Percentiles rank a stretch among this genome's conserved stretches.
phyloP scores from a whole-genome alignment of 2,329 filamentous ascomycete species.

The Colletotrichum sp. region DNA sequence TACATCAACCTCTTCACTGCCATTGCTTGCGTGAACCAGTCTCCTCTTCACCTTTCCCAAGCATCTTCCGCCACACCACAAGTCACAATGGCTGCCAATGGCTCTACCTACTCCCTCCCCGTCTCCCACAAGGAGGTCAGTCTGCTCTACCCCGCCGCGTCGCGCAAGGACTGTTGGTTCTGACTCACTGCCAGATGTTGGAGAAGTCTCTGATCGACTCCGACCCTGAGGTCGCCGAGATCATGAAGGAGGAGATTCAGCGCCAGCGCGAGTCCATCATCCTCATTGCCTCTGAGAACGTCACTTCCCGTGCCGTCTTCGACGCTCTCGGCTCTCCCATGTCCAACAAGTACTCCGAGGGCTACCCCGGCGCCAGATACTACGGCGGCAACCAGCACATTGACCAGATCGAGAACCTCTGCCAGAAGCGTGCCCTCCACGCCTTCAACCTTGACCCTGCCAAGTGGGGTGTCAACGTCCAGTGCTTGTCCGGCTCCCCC shows the following conservation, averaged over 20 bases:
- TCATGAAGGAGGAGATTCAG: constrained; percentile 97
- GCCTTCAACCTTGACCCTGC: constrained; percentile 85
- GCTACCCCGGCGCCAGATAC: constrained; percentile 97
- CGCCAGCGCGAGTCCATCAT: constrained; percentile 98
- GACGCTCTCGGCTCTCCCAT: constrained; percentile 94
- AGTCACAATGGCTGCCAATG: constrained; percentile 44
- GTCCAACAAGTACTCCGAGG: constrained; percentile 99
- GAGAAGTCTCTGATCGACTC: constrained; percentile 91
- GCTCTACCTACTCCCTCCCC: constrained; percentile 57
- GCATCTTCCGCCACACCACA: constrained; percentile 2
- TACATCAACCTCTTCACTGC: constrained; percentile 13
- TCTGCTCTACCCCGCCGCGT: constrained; percentile 20
- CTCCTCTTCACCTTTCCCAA: background rate
- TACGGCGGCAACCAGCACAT: constrained; percentile 99
- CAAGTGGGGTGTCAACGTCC: constrained; percentile 99
- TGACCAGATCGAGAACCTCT: constrained; percentile 92
- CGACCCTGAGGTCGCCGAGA: constrained; percentile 92
- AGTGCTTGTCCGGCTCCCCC: constrained; percentile 89
- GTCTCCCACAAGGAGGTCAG: constrained; percentile 60
- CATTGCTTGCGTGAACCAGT: constrained; percentile 15
- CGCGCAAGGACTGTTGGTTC: constrained; percentile 30
- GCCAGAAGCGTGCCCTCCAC: constrained; percentile 91
- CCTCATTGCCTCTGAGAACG: constrained; percentile 98
- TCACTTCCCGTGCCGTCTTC: constrained; percentile 97
- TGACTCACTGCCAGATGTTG: constrained; percentile 73